Conservation (phyloP, 805 yeast species). For the Priceomyces fermenticarens region DNA sequence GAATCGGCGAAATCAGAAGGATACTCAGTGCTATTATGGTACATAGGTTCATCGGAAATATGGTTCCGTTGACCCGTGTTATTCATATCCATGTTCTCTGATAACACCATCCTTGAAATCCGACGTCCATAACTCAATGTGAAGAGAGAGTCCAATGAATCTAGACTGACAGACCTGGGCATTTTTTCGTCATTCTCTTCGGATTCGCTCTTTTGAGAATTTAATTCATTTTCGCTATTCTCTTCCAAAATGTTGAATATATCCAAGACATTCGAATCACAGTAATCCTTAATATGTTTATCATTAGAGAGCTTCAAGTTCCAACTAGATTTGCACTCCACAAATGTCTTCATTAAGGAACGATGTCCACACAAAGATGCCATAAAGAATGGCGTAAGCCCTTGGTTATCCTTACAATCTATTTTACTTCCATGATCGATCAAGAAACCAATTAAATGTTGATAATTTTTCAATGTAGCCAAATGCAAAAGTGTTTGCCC, state of each 20-base stretch:
- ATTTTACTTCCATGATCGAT: slow-evolving; percentile 65
- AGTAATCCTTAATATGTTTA: slow-evolving; percentile 36
- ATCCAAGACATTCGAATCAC: slow-evolving; percentile 44
- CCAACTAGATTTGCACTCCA: slow-evolving; percentile 63
- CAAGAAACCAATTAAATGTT: slow-evolving; percentile 57
- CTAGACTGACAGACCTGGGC: slow-evolving; percentile 32
- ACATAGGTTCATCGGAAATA: slow-evolving; percentile 3
- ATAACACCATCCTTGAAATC: slow-evolving; percentile 38
- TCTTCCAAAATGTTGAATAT: slow-evolving; percentile 28
- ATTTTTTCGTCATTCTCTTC: slow-evolving; percentile 13
- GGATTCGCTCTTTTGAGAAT: slow-evolving; percentile 3
- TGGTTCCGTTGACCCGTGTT: slow-evolving; percentile 6
- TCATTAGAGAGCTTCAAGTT: slow-evolving; percentile 52
- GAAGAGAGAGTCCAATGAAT: slow-evolving; percentile 39
- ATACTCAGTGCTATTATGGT: slow-evolving; percentile 4
- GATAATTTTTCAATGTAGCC: slow-evolving; percentile 74
- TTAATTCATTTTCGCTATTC: slow-evolving; percentile 6
- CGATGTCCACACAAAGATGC: slow-evolving; percentile 77
- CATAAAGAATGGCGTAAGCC: slow-evolving; percentile 83
- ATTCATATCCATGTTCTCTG: slow-evolving; percentile 8
- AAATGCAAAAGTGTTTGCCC: slow-evolving; percentile 90
- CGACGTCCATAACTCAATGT: slow-evolving; percentile 37
- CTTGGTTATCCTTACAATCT: slow-evolving; percentile 73
- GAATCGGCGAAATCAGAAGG: slow-evolving; percentile 34
- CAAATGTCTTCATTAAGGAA: slow-evolving; percentile 57